These are phyloP conservation scores for Capniomyces stellatus DNA, from an alignment of 371 early-diverging fungal genomes.

Conservation along the genomic window DNA sequence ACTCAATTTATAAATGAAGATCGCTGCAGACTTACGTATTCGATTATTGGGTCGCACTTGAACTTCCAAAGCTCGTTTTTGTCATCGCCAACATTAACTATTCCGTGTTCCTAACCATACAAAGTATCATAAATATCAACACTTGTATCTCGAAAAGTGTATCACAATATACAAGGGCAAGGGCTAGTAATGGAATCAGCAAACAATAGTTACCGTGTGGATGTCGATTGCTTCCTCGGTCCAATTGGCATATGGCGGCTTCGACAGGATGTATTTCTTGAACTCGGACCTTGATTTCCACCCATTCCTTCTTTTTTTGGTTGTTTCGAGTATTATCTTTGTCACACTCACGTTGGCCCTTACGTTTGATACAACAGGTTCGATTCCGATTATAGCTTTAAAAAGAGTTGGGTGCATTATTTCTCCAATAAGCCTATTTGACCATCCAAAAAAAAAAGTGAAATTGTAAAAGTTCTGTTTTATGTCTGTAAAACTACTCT, in stretches of 20 bases:
- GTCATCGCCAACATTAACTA: neutral
- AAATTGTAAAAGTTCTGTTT: too few species aligned
- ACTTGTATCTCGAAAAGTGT: too few species aligned
- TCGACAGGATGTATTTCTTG: neutral
- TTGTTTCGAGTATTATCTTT: neutral
- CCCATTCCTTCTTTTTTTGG: neutral
- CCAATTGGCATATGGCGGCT: neutral
- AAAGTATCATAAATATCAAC: neutral
- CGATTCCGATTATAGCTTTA: neutral
- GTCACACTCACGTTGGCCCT: neutral
- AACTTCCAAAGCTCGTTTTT: neutral
- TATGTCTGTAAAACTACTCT: too few species aligned
- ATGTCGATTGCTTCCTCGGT: neutral
- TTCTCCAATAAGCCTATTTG: slow-evolving; percentile 13
- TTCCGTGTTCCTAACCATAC: neutral
- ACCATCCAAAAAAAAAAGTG: too few species aligned
- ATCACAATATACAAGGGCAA: too few species aligned
- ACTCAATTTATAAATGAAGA: too few species aligned
- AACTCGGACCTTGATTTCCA: neutral
- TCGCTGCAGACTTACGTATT: neutral
- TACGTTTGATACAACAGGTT: neutral
- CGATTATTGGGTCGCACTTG: neutral
- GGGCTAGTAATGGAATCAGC: too few species aligned
- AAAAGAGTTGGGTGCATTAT: slow-evolving; percentile 1
- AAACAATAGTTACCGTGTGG: too few species aligned